Evolutionary conservation across 2,329 filamentous ascomycete species (phyloP).

Genomic region (Hymenoscyphus fructigenus): DNA sequence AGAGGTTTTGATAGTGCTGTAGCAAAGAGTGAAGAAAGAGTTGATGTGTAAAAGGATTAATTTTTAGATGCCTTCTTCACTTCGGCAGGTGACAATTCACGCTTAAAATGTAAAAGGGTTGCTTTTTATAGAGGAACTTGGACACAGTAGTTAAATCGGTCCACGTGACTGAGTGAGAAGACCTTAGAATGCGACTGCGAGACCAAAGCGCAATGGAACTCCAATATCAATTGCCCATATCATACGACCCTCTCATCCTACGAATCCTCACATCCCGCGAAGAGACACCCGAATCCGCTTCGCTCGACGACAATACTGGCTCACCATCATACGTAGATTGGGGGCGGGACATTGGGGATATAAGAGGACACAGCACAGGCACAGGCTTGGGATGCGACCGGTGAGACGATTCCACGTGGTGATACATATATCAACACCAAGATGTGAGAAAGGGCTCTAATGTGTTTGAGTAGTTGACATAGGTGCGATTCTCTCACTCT

Average conservation of each 20-base stretch:
- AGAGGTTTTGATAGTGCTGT: background rate
- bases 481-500: conserved; percentile 18
- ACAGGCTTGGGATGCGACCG: conserved; percentile 28
- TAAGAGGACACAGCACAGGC: conserved; percentile 24
- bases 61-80: background rate
- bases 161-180: background rate
- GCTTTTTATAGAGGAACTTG: background rate
- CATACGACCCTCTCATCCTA: conserved; percentile 29
- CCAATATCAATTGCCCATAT: conserved; percentile 20
- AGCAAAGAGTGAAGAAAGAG: background rate
- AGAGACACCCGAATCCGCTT: conserved; percentile 18
- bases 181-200: background rate
- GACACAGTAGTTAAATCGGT: background rate
- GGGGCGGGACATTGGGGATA: conserved; percentile 22
- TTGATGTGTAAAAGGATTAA: background rate
- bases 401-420: conserved; percentile 37
- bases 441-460: conserved; percentile 27
- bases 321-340: conserved; percentile 19
- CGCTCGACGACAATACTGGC: conserved; percentile 15
- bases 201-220: background rate
- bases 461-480: conserved; percentile 19
- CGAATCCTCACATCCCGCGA: conserved; percentile 21
- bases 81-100: background rate
- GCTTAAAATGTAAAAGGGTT: background rate
- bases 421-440: conserved; percentile 31